These are phyloP conservation scores for Pyrenophora seminiperda DNA, from an alignment of 2,329 filamentous ascomycete genomes.

Conservation along the genomic window DNA sequence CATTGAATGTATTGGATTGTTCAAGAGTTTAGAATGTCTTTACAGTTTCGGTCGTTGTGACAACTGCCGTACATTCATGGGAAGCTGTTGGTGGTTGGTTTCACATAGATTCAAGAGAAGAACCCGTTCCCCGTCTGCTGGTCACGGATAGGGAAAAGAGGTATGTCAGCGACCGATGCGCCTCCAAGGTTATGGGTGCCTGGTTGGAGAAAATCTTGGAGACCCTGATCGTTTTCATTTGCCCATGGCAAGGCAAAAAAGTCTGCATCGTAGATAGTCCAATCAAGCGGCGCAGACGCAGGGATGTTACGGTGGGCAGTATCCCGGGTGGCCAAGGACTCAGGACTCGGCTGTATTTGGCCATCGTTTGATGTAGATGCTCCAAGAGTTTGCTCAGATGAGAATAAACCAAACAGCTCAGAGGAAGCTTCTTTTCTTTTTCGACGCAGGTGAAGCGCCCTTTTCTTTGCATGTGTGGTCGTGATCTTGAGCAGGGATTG, in stretches of 20 bases:
- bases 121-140: constrained; percentile 27
- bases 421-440: constrained; percentile 39
- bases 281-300: constrained; percentile 25
- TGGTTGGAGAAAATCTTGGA: constrained; percentile 41
- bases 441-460: constrained; percentile 28
- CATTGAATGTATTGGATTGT: neutral
- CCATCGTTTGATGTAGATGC: neutral
- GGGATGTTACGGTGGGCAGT: constrained; percentile 9
- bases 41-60: neutral
- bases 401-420: constrained; percentile 35
- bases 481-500: constrained; percentile 35
- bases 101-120: neutral
- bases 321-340: constrained; percentile 2
- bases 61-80: neutral
- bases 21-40: neutral
- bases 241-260: constrained; percentile 40
- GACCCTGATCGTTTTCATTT: constrained; percentile 38
- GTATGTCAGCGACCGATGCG: constrained; percentile 39
- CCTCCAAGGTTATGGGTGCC: constrained; percentile 37
- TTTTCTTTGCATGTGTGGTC: constrained; percentile 30
- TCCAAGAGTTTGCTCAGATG: constrained; percentile 11
- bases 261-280: constrained; percentile 42
- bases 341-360: constrained; percentile 7
- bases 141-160: constrained; percentile 39
- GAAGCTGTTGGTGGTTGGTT: no score